These are phyloP conservation scores for Tremella fuciformis DNA, from an alignment of 768 basidiomycete genomes.

Conservation along the genomic window DNA sequence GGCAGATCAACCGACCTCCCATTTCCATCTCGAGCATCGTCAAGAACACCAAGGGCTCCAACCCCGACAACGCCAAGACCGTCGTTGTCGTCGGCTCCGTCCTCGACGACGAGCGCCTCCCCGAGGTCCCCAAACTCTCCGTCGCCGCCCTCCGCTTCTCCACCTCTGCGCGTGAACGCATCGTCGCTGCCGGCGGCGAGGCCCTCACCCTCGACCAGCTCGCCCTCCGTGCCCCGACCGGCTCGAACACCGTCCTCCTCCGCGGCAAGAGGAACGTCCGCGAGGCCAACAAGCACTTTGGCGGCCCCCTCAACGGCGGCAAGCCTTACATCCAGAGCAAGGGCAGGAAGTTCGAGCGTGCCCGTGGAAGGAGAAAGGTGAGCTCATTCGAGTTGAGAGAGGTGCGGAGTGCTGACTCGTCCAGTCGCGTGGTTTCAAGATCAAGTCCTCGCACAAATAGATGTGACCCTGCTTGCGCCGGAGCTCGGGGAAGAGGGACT, in stretches of 20 bases:
- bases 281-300: slow-evolving; percentile 96
- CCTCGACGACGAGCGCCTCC: slow-evolving; percentile 89
- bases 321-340: slow-evolving; percentile 94
- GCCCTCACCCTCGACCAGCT: slow-evolving; percentile 93
- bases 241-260: slow-evolving; percentile 88
- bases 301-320: slow-evolving; percentile 96
- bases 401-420: not conserved
- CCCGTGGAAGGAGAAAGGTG: slow-evolving; percentile 91
- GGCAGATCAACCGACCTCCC: slow-evolving; percentile 81
- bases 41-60: slow-evolving; percentile 65
- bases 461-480: slow-evolving; percentile 5
- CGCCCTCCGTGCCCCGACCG: slow-evolving; percentile 88
- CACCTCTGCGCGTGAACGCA: slow-evolving; percentile 84
- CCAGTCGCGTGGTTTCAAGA: slow-evolving; percentile 52
- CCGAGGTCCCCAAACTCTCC: slow-evolving; percentile 80
- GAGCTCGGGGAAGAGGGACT: no score
- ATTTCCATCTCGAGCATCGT: slow-evolving; percentile 88
- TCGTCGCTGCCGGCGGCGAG: slow-evolving; percentile 93
- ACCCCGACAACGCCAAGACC: slow-evolving; percentile 62
- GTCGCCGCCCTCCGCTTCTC: slow-evolving; percentile 96
- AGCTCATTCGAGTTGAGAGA: slow-evolving; percentile 9
- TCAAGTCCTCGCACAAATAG: slow-evolving; percentile 52
- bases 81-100: slow-evolving; percentile 87
- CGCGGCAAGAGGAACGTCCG: slow-evolving; percentile 88
- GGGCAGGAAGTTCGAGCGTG: slow-evolving; percentile 98